A percentile compares a stretch with the other conserved stretches of the same genome.
Conservation (phyloP, 495 filamentous ascomycete species). For the Pyronema omphalodes region DNA sequence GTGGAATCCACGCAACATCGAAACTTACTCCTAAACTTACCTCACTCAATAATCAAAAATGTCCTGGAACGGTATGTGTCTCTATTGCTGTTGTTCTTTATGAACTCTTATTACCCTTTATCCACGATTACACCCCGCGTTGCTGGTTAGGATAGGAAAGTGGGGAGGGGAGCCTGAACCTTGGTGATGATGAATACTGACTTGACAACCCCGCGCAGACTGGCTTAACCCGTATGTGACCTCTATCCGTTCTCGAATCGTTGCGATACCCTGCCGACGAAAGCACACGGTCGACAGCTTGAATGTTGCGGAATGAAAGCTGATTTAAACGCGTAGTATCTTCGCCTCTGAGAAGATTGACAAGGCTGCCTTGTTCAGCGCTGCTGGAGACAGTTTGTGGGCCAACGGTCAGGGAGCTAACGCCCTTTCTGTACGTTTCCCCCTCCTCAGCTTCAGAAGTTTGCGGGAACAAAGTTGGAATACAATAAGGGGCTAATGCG, state of each 20-base stretch:
- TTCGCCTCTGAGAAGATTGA: conserved; percentile 68
- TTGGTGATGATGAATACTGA: neutral
- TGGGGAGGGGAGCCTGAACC: neutral
- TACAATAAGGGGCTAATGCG: neutral
- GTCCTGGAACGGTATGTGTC: conserved; percentile 1
- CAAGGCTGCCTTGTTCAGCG: conserved; percentile 72
- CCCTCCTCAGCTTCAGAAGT: neutral
- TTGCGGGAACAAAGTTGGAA: neutral
- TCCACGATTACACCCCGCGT: neutral
- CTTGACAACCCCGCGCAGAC: neutral
- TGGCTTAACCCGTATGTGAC: neutral
- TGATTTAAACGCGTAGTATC: conserved; percentile 36
- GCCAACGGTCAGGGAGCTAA: conserved; percentile 27
- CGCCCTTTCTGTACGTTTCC: neutral
- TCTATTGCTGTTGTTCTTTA: no score
- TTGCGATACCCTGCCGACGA: neutral
- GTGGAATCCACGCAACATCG: no score
- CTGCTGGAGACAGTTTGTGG: conserved; percentile 66
- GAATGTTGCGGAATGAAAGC: neutral
- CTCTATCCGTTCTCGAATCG: neutral
- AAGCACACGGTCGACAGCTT: neutral
- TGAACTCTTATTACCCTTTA: neutral
- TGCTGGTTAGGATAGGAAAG: neutral
- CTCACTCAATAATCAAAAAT: neutral
- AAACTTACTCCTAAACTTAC: no score